Percentiles rank a stretch among this genome's conserved stretches.
phyloP scores from a whole-genome alignment of 2,329 filamentous ascomycete species.

The Paecilomyces formosus region DNA sequence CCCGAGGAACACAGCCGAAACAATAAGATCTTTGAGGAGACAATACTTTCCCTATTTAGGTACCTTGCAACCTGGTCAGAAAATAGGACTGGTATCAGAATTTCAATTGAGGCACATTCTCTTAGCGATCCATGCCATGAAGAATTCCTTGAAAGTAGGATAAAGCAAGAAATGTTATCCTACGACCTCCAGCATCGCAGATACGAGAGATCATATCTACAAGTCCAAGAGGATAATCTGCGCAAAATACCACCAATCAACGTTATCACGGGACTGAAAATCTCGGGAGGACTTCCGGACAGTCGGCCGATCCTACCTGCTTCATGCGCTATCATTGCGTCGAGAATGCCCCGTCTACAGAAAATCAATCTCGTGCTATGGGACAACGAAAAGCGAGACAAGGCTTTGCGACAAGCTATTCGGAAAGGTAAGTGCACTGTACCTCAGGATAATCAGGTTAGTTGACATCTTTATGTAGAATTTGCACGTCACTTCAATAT shows the following conservation, averaged over 20 bases:
- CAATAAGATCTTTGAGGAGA: slow-evolving; percentile 1
- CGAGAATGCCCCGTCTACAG: not conserved
- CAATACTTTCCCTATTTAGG: not conserved
- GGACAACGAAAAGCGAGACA: not conserved
- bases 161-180: not conserved
- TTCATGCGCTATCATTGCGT: not conserved
- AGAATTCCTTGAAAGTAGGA: not conserved
- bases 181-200: not conserved
- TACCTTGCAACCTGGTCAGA: not conserved
- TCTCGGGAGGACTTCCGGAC: not conserved
- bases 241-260: not conserved
- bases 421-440: not conserved
- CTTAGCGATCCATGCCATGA: not conserved
- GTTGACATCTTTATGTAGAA: not conserved
- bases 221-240: not conserved
- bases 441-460: not conserved
- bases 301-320: not conserved
- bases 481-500: not conserved
- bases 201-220: not conserved
- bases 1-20: slow-evolving; percentile 1
- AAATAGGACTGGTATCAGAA: not conserved
- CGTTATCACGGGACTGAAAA: not conserved
- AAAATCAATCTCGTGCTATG: not conserved
- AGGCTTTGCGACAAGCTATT: not conserved
- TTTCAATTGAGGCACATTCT: not conserved